Evolutionary conservation across 331 rosid genomes (phyloP).

Genomic region (Telfairia occidentalis): DNA sequence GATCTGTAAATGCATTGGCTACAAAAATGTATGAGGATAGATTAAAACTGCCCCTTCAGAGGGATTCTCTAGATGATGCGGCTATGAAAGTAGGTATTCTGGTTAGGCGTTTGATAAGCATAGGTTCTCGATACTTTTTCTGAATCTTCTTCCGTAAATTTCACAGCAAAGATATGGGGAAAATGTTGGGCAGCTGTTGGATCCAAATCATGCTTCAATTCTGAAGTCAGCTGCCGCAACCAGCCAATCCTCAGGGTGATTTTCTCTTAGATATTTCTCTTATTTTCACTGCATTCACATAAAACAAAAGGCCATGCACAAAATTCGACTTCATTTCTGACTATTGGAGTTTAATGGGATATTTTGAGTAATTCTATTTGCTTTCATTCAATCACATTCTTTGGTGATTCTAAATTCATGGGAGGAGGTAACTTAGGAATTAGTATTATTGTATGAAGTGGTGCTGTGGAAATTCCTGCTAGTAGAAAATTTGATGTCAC

Average conservation of each 20-base stretch:
- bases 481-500: background rate
- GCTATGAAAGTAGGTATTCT: conserved; percentile 56
- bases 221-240: conserved; percentile 78
- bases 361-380: background rate
- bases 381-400: background rate
- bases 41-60: conserved; percentile 71
- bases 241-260: conserved; percentile 91
- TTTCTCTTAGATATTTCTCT: conserved; percentile 14
- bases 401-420: background rate
- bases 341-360: background rate
- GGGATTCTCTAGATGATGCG: conserved; percentile 87
- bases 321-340: background rate
- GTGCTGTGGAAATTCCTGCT: background rate
- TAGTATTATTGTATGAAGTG: background rate
- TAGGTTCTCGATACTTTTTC: conserved; percentile 13
- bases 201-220: conserved; percentile 68
- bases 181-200: conserved; percentile 83
- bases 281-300: conserved; percentile 8
- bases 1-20: conserved; percentile 85
- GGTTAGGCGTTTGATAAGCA: conserved; percentile 8
- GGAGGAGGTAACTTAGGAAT: background rate
- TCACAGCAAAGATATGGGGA: conserved; percentile 89
- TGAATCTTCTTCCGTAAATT: conserved; percentile 17
- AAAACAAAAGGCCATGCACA: background rate
- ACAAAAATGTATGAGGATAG: conserved; percentile 92